phyloP scores from a whole-genome alignment of 73 alveolate species.

The Paramecium octaurelia region DNA sequence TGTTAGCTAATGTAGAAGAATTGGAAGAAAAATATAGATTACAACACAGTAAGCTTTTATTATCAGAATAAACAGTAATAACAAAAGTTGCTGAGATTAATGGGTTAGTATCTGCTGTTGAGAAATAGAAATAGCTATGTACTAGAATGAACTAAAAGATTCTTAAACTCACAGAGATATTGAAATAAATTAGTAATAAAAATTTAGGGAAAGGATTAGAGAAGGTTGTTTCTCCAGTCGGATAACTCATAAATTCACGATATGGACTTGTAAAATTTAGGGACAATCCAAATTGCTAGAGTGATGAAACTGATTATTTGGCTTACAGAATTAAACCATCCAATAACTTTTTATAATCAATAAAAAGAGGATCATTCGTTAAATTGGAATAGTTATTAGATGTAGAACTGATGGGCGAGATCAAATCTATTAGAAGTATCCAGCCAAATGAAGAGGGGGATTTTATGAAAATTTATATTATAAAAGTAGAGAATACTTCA shows the following conservation, averaged over 20 bases:
- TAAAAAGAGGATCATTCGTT: background rate
- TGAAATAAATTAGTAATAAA: background rate
- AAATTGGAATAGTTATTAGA: background rate
- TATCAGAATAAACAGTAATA: background rate
- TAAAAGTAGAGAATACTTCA: background rate
- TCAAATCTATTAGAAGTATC: background rate
- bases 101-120: background rate
- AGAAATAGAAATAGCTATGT: no score
- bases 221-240: background rate
- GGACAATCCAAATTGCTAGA: background rate
- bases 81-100: background rate
- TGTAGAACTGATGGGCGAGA: background rate
- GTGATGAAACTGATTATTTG: background rate
- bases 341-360: background rate
- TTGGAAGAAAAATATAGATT: background rate
- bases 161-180: background rate
- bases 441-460: background rate
- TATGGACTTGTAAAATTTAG: background rate
- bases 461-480: background rate
- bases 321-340: background rate
- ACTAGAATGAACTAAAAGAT: background rate
- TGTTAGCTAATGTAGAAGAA: background rate
- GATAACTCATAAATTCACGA: background rate
- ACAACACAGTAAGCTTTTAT: background rate
- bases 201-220: background rate